These are phyloP conservation scores for Paracoccidioides lutzii DNA, from an alignment of 2,329 filamentous ascomycete species.

Conservation along the genomic window DNA sequence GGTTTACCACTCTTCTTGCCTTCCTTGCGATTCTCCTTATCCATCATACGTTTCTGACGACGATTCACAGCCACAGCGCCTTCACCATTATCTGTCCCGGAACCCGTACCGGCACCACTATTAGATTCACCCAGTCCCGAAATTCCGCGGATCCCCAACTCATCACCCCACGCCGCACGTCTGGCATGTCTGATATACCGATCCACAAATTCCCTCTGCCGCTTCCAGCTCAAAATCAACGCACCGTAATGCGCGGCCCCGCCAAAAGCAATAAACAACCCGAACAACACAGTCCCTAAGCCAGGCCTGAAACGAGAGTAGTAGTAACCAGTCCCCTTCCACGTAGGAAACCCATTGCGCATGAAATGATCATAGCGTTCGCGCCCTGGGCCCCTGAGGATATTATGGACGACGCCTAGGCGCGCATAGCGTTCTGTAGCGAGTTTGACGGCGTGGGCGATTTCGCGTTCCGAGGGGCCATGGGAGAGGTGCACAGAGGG, in stretches of 20 bases:
- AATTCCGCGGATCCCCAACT: constrained; percentile 51
- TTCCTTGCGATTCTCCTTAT: constrained; percentile 62
- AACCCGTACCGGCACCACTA: constrained; percentile 15
- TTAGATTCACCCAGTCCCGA: constrained; percentile 46
- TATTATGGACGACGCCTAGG: constrained; percentile 69
- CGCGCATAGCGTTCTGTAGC: constrained; percentile 75
- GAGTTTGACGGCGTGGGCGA: constrained; percentile 64
- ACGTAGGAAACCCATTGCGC: constrained; percentile 80
- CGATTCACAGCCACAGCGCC: constrained; percentile 57
- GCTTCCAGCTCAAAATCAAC: constrained; percentile 74
- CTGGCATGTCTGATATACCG: constrained; percentile 84
- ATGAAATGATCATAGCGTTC: constrained; percentile 94
- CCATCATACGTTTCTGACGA: constrained; percentile 76
- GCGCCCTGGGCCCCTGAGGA: constrained; percentile 67
- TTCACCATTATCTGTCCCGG: constrained; percentile 34
- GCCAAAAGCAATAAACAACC: constrained; percentile 69
- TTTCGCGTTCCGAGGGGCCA: constrained; percentile 58
- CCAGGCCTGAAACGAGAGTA: constrained; percentile 89
- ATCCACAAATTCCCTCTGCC: constrained; percentile 81
- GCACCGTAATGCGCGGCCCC: constrained; percentile 79
- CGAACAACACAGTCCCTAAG: constrained; percentile 67
- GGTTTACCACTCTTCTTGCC: constrained; percentile 37
- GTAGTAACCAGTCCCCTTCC: constrained; percentile 98
- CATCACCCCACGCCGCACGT: constrained; percentile 80
- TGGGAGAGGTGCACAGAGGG: constrained; percentile 55